Percentiles rank a stretch among this genome's conserved stretches.
These are phyloP conservation scores for Candida ortonii DNA, from an alignment of 805 yeast species.

Conservation along the genomic window DNA sequence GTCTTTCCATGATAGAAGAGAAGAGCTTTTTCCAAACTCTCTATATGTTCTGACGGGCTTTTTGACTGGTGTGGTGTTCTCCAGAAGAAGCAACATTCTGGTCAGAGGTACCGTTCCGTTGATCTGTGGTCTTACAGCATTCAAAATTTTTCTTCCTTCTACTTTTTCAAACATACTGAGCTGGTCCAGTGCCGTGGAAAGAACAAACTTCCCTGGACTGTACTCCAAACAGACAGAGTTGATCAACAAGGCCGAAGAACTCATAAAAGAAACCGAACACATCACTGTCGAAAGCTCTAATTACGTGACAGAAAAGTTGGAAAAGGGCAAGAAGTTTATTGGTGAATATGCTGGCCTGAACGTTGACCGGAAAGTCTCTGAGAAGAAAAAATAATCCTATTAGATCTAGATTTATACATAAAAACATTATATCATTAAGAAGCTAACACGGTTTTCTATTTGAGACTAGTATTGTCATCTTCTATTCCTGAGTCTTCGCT, in stretches of 20 bases:
- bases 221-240: slow-evolving; percentile 59
- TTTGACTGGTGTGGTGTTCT: slow-evolving; percentile 67
- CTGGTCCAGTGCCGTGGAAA: slow-evolving; percentile 60
- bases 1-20: slow-evolving; percentile 58
- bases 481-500: slow-evolving; percentile 10
- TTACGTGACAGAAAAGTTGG: slow-evolving; percentile 31
- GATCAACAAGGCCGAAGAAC: slow-evolving; percentile 41
- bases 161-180: slow-evolving; percentile 62
- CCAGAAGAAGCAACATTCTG: slow-evolving; percentile 62
- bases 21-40: slow-evolving; percentile 69
- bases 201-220: slow-evolving; percentile 56
- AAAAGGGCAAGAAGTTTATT: slow-evolving; percentile 41
- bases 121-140: slow-evolving; percentile 58
- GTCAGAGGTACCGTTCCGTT: slow-evolving; percentile 57
- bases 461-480: slow-evolving; percentile 2
- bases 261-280: slow-evolving; percentile 43
- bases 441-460: no score
- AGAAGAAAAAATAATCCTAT: slow-evolving; percentile 34
- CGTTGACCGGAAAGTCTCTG: slow-evolving; percentile 59
- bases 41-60: slow-evolving; percentile 67
- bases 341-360: slow-evolving; percentile 66
- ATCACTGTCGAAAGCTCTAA: slow-evolving; percentile 39
- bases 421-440: no score
- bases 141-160: slow-evolving; percentile 66
- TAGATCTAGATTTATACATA: not conserved